Evolutionary conservation across 2,329 filamentous ascomycete genomes (phyloP), one percentile per base, ranked within the genome.

Genomic region (Alternaria alternata): DNA sequence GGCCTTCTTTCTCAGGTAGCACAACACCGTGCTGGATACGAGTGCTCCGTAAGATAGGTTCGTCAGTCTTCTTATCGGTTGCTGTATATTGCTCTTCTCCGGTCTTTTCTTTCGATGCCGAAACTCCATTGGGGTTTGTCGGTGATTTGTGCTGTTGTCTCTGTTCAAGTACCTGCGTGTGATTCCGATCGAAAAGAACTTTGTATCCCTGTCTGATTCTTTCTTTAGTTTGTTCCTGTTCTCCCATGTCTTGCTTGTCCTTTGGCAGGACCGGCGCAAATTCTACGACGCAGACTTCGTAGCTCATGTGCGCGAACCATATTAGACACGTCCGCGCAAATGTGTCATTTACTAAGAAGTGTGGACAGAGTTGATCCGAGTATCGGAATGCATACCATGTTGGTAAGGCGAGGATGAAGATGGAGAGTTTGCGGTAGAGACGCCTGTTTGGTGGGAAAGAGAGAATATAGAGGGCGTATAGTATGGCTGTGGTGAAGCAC

Each of bases 321-420:
- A 71, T 71, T n/a, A 68, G 64, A 3, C 65, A 28, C 44, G 66
- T 59, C 7, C 69, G 61, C 1, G 57, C 62, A 26, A 66, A 59
- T 4, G 66, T 66, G 24, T 71, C 69, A 28, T 57, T 57, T 3
- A 65, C 0, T 1, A 22, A 41, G 18, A 36, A 59, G 51, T 54
- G 55, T 1, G 64, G 63, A 1, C 56, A 51, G 0, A 69, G 12
- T 4, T 53, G 4, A 0, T 57, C 38, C 3, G 61, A 61, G 28
- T 64, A 22, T 1, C 7, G 38, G 44, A 70, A 71, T 7, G 61
- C 63, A 20, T 65, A 61, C 24, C n/a, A 26, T n/a, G 53, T 20
- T 14, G 66, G 69, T 9, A 63, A 12, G 6, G 39, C 34, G 9
- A 69, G 53, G 11, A 63, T 6, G 2, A 57, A 3, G n/a, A 70